These are phyloP conservation scores for Rhexocercosporidium sp. DNA, from an alignment of 2,329 filamentous ascomycete genomes.

Conservation along the genomic window DNA sequence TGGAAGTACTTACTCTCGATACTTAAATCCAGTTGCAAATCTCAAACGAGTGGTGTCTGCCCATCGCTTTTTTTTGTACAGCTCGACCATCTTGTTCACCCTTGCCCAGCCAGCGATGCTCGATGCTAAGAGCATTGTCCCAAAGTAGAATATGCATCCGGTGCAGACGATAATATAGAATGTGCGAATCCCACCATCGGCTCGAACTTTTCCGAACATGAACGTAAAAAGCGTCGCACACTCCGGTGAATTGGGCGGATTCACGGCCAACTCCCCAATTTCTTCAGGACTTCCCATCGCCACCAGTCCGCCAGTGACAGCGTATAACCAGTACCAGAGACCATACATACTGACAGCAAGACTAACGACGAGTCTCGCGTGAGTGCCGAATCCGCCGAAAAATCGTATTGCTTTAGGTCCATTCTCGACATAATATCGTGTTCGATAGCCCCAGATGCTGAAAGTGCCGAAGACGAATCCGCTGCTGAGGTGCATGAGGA, in stretches of 20 bases:
- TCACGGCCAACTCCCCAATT: background rate
- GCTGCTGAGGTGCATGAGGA: background rate
- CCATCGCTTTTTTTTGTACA: background rate
- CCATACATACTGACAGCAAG: background rate
- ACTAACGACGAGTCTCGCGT: background rate
- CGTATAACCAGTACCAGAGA: background rate
- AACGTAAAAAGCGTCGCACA: background rate
- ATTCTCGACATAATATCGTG: background rate
- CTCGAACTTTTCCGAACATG: background rate
- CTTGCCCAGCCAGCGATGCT: background rate
- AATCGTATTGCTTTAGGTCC: background rate
- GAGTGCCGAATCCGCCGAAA: background rate
- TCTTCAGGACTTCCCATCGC: background rate
- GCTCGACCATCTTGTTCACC: background rate
- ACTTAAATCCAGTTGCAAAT: background rate
- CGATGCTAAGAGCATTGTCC: background rate
- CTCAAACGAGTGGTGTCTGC: background rate
- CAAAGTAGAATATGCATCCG: background rate
- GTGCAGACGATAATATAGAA: background rate
- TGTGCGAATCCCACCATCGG: background rate
- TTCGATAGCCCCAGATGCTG: background rate
- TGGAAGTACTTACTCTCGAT: background rate
- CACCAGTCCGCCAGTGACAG: background rate
- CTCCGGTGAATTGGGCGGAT: background rate
- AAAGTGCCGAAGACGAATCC: background rate